A percentile compares a stretch with the other conserved stretches of the same genome.
phyloP scores from a whole-genome alignment of 257 asterid genomes.

The Penstemon davidsonii region DNA sequence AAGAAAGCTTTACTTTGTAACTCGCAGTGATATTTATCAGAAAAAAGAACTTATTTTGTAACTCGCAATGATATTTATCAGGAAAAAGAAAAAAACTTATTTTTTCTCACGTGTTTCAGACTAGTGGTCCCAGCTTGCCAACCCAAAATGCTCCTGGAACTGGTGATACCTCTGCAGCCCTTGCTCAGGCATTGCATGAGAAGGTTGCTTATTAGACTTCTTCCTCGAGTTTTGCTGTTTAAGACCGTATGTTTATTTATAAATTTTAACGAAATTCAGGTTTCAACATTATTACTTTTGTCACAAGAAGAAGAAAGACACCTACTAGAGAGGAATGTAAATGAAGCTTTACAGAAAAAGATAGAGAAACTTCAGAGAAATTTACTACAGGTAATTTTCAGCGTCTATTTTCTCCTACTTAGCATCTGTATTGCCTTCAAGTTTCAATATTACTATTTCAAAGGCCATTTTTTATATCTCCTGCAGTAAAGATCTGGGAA shows the following conservation, averaged over 20 bases:
- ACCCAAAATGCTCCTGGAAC: constrained; percentile 36
- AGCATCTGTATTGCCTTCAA: constrained; percentile 2
- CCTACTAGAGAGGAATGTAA: constrained; percentile 76
- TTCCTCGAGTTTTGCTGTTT: constrained; percentile 20
- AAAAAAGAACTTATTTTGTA: not conserved
- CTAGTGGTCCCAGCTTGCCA: constrained; percentile 37
- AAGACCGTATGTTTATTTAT: constrained; percentile 22
- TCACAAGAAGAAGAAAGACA: constrained; percentile 95
- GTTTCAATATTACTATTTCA: not conserved
- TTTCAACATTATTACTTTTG: constrained; percentile 69
- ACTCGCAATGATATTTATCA: not conserved
- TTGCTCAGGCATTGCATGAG: constrained; percentile 87
- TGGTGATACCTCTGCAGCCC: constrained; percentile 58
- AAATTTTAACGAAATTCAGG: constrained; percentile 48
- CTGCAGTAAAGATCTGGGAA: not conserved
- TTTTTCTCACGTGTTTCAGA: constrained; percentile 42
- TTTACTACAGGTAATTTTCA: constrained; percentile 66
- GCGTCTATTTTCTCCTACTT: constrained; percentile 17
- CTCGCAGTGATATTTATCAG: too few species aligned
- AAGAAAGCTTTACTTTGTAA: not conserved
- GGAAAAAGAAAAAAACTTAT: not conserved
- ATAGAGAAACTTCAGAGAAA: constrained; percentile 86
- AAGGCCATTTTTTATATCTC: not conserved
- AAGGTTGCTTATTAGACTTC: constrained; percentile 53
- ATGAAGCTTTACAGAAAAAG: constrained; percentile 73